These are phyloP conservation scores for Linum lewisii DNA, from an alignment of 345 rosid genomes.

Conservation along the genomic window DNA sequence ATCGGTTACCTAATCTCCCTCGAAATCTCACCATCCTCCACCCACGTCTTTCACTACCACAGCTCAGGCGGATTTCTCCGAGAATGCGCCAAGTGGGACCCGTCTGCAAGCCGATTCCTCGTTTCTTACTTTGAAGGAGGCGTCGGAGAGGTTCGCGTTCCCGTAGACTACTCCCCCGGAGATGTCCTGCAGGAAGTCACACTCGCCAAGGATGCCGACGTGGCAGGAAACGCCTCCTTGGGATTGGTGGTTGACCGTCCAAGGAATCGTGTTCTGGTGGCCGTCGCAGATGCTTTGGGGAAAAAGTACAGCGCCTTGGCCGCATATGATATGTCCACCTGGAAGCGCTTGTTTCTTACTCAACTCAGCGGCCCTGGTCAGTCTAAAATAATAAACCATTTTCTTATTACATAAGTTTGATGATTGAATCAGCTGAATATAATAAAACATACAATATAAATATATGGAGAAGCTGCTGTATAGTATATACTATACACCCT, in stretches of 20 bases:
- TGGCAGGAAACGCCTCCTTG: constrained; percentile 57
- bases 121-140: constrained; percentile 77
- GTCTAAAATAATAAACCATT: not conserved
- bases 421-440: too few species aligned
- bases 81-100: constrained; percentile 94
- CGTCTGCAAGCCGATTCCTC: constrained; percentile 50
- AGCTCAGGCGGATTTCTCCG: constrained; percentile 69
- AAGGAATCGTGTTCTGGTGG: constrained; percentile 69
- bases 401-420: too few species aligned
- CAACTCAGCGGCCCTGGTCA: constrained; percentile 51
- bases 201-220: constrained; percentile 52
- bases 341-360: constrained; percentile 63
- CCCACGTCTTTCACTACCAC: constrained; percentile 60
- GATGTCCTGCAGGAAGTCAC: constrained; percentile 40
- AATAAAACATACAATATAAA: too few species aligned
- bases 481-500: too few species aligned
- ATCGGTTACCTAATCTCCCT: constrained; percentile 49
- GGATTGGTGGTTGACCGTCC: constrained; percentile 56
- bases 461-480: too few species aligned
- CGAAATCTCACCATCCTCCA: constrained; percentile 45
- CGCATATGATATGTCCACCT: constrained; percentile 80
- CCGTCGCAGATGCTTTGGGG: constrained; percentile 48
- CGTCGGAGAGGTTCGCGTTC: constrained; percentile 52
- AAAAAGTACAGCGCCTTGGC: constrained; percentile 53
- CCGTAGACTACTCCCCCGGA: constrained; percentile 19